Evolutionary conservation across 345 rosid species (phyloP).

Genomic region (Citrus trifoliata): DNA sequence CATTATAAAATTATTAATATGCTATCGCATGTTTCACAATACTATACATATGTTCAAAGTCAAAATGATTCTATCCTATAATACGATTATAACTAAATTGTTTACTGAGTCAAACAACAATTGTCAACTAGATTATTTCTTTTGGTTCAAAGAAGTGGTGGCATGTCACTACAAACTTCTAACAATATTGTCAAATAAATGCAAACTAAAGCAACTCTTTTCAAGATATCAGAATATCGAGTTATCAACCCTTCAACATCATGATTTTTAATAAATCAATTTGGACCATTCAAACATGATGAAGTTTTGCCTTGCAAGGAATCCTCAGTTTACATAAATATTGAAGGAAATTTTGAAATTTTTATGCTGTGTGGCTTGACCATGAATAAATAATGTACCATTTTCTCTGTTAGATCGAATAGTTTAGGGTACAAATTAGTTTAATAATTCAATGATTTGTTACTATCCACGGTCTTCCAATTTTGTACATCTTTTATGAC

Average conservation of each 20-base stretch:
- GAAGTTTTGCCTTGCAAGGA: conserved; percentile 8
- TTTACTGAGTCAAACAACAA: background rate
- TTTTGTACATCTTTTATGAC: background rate
- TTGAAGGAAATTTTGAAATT: background rate
- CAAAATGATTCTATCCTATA: background rate
- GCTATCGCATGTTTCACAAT: background rate
- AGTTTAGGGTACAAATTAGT: background rate
- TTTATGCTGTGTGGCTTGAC: background rate
- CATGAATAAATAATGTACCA: background rate
- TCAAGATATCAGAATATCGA: background rate
- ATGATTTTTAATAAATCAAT: background rate
- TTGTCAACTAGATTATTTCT: background rate
- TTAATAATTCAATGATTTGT: background rate
- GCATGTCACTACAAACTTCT: background rate
- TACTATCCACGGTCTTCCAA: background rate
- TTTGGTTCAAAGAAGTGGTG: background rate
- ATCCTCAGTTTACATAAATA: background rate
- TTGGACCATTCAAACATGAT: background rate
- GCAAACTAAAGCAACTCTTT: background rate
- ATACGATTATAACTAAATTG: background rate
- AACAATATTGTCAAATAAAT: background rate
- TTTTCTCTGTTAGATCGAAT: background rate
- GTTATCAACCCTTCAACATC: background rate
- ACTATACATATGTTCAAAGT: background rate
- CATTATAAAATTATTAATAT: too few relatives aligned